Evolutionary conservation across 2,329 filamentous ascomycete species (phyloP).

Genomic region (Penicillium sp.): DNA sequence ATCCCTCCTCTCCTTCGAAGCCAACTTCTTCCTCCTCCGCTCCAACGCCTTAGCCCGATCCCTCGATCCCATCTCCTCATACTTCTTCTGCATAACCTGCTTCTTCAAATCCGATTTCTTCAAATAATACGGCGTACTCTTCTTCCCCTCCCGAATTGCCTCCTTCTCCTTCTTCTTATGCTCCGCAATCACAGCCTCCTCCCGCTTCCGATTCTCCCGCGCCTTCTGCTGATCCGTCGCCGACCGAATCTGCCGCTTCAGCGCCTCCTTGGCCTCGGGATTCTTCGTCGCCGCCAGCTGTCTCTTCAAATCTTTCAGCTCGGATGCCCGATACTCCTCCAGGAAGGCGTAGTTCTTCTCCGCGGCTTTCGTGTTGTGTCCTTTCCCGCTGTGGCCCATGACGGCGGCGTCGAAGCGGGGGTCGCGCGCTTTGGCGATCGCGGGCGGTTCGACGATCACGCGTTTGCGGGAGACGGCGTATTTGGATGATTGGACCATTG

Average conservation of each 20-base stretch:
- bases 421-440: constrained; percentile 69
- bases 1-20: constrained; percentile 79
- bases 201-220: constrained; percentile 67
- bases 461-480: constrained; percentile 79
- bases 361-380: constrained; percentile 50
- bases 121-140: constrained; percentile 77
- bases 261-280: constrained; percentile 62
- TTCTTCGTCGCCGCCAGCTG: constrained; percentile 70
- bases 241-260: constrained; percentile 73
- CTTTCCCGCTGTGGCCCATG: constrained; percentile 36
- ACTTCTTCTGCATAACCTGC: constrained; percentile 75
- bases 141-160: constrained; percentile 81
- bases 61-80: constrained; percentile 78
- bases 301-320: constrained; percentile 73
- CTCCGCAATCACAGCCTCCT: constrained; percentile 68
- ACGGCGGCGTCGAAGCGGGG: constrained; percentile 79
- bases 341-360: constrained; percentile 83
- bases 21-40: constrained; percentile 84
- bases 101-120: constrained; percentile 94
- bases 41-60: constrained; percentile 84
- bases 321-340: constrained; percentile 79
- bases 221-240: constrained; percentile 79
- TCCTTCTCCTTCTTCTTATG: constrained; percentile 84
- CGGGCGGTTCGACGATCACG: constrained; percentile 63
- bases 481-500: constrained; percentile 79